Conservation (phyloP, 1,284 basidiomycete species). For the Agroathelia rolfsii region DNA sequence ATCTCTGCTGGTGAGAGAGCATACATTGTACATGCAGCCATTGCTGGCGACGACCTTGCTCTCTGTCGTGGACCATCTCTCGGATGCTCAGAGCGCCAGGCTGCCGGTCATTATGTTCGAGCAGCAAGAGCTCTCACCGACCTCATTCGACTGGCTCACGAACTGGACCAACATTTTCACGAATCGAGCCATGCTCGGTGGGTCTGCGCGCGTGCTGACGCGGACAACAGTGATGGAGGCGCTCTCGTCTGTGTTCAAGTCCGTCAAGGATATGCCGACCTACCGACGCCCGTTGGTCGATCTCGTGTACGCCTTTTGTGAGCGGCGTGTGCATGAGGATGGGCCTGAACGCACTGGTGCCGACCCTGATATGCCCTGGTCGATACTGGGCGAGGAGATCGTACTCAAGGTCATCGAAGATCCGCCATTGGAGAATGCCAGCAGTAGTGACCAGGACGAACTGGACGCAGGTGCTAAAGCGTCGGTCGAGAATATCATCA, state of each 20-base stretch:
- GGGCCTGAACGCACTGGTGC: conserved; percentile 21
- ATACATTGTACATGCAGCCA: conserved; percentile 44
- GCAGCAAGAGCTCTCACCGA: conserved; percentile 57
- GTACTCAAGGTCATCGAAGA: conserved; percentile 38
- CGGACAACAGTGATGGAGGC: conserved; percentile 43
- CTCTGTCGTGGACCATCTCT: conserved; percentile 49
- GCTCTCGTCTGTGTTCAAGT: conserved; percentile 47
- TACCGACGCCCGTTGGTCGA: conserved; percentile 55
- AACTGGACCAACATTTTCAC: conserved; percentile 52
- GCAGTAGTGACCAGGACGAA: conserved; percentile 13
- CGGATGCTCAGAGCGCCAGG: conserved; percentile 51
- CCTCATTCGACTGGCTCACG: conserved; percentile 55
- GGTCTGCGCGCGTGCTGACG: conserved; percentile 40
- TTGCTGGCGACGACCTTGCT: conserved; percentile 54
- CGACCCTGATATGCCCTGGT: conserved; percentile 45
- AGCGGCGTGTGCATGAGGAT: conserved; percentile 26
- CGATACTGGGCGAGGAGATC: conserved; percentile 52
- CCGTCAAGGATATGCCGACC: conserved; percentile 54
- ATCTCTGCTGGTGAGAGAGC: conserved; percentile 50
- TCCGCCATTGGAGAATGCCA: conserved; percentile 20
- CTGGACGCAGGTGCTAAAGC: conserved; percentile 17
- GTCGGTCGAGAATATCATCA: conserved; percentile 21
- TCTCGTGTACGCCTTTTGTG: conserved; percentile 46
- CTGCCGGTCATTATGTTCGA: conserved; percentile 50
- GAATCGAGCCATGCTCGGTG: conserved; percentile 40